Conservation (phyloP, 257 asterid species). For the Nicotiana otophora region DNA sequence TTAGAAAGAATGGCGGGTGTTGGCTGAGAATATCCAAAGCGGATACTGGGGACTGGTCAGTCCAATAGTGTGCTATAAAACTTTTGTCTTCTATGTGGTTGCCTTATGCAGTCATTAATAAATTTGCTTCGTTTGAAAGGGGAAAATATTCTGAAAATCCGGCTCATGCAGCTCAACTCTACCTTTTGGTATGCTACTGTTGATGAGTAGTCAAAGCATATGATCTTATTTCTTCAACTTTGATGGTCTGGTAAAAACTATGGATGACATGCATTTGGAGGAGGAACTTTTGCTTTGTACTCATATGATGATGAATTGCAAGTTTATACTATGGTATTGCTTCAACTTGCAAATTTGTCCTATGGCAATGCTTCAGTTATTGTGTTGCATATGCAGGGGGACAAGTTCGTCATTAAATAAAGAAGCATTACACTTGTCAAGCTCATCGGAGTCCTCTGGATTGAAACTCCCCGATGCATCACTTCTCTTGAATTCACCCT, state of each 20-base stretch:
- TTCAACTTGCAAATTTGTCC: background rate
- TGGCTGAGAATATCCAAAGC: background rate
- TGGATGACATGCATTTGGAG: background rate
- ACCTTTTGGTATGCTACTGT: background rate
- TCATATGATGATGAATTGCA: background rate
- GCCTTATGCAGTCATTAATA: background rate
- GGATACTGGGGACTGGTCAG: background rate
- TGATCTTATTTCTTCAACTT: background rate
- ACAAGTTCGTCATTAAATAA: slow-evolving; percentile 21
- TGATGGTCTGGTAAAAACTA: background rate
- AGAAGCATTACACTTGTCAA: slow-evolving; percentile 24
- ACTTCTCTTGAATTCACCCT: slow-evolving; percentile 62
- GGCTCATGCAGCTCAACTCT: background rate
- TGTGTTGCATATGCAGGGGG: slow-evolving; percentile 24
- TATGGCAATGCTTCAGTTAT: background rate
- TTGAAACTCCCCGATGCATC: slow-evolving; percentile 80
- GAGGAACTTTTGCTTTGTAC: background rate
- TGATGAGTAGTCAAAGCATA: background rate
- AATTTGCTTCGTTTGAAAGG: background rate
- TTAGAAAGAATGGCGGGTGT: background rate
- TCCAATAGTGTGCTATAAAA: background rate
- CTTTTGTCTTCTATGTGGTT: background rate
- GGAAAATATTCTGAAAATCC: background rate
- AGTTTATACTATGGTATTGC: background rate
- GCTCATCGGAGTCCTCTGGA: slow-evolving; percentile 25